phyloP scores from a whole-genome alignment of 768 basidiomycete genomes.

The Imleria badia region DNA sequence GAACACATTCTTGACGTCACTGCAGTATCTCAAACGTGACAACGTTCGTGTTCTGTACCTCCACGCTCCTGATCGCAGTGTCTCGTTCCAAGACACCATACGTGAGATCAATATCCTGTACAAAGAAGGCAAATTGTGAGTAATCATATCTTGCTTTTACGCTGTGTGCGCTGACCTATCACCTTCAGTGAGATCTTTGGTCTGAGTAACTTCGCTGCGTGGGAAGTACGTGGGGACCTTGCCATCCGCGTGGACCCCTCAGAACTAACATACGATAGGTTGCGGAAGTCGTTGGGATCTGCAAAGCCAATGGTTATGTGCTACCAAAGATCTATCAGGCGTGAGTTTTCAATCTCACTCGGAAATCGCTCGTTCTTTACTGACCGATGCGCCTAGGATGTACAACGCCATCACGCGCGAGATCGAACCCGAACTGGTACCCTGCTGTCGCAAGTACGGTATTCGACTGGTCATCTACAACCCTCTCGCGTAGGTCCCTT shows the following conservation, averaged over 20 bases:
- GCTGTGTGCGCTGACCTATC: not conserved
- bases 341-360: conserved; percentile 26
- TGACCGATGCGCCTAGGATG: conserved; percentile 25
- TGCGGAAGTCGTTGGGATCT: conserved; percentile 58
- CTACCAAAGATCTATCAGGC: conserved; percentile 58
- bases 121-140: conserved; percentile 57
- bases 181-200: conserved; percentile 56
- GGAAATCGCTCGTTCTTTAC: not conserved
- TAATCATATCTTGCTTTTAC: not conserved
- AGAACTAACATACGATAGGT: conserved; percentile 34
- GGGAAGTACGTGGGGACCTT: conserved; percentile 41
- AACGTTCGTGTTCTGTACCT: conserved; percentile 55
- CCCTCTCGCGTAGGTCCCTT: conserved; percentile 45
- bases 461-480: conserved; percentile 58
- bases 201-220: conserved; percentile 57
- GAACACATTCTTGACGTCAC: conserved; percentile 45
- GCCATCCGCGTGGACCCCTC: not conserved
- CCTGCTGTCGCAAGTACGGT: conserved; percentile 57
- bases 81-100: conserved; percentile 56
- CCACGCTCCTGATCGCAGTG: conserved; percentile 58
- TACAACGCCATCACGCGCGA: conserved; percentile 50
- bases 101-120: conserved; percentile 54
- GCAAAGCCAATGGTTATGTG: conserved; percentile 52
- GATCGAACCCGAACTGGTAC: conserved; percentile 51
- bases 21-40: conserved; percentile 44